phyloP scores from a whole-genome alignment of 352 stramenopile genomes.

The Phytopythium sindhum region DNA sequence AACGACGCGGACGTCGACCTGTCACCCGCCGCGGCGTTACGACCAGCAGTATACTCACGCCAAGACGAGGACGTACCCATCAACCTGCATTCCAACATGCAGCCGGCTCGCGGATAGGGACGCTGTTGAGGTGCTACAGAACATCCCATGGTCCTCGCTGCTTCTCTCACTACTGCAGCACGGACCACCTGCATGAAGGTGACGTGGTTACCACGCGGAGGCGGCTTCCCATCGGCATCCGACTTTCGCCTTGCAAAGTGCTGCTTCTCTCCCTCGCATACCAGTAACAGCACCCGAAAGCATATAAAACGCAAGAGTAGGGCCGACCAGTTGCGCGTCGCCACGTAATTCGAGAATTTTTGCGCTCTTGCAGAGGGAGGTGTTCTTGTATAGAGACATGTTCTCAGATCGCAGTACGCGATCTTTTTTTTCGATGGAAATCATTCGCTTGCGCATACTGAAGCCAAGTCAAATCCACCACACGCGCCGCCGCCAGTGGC shows the following conservation, averaged over 20 bases:
- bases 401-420: background rate
- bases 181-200: too few relatives aligned
- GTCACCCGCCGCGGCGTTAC: background rate
- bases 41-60: background rate
- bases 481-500: background rate
- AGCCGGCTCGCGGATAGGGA: too few relatives aligned
- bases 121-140: too few relatives aligned
- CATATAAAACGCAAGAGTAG: constrained; percentile 14
- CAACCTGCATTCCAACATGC: background rate
- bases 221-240: background rate
- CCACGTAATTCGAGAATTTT: constrained; percentile 25
- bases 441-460: background rate
- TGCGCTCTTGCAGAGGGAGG: constrained; percentile 33
- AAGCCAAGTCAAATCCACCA: background rate
- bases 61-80: background rate
- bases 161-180: too few relatives aligned
- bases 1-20: background rate
- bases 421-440: constrained; percentile 9
- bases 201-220: too few relatives aligned
- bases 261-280: background rate
- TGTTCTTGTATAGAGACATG: constrained; percentile 3
- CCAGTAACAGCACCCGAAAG: constrained; percentile 18
- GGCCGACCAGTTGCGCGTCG: constrained; percentile 25
- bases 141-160: too few relatives aligned
- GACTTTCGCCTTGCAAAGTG: background rate